phyloP scores from a whole-genome alignment of 768 basidiomycete species.

The Coprinopsis marcescibilis region DNA sequence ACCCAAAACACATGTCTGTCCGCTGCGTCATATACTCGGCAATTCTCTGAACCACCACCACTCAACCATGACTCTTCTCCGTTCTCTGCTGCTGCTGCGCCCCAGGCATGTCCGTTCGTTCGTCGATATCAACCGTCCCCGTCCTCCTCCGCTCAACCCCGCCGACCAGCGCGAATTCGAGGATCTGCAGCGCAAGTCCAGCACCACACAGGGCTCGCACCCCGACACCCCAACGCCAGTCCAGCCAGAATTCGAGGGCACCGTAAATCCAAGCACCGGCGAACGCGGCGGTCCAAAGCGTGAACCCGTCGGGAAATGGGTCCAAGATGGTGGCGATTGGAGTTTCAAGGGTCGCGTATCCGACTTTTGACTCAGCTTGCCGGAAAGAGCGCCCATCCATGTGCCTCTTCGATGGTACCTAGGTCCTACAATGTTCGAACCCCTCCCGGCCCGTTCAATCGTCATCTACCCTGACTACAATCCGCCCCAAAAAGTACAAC shows the following conservation, averaged over 20 bases:
- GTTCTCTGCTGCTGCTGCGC: background rate
- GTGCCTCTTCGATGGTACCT: too few species aligned
- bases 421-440: too few species aligned
- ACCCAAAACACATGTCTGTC: too few species aligned
- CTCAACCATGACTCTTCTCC: background rate
- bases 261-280: slow-evolving; percentile 76
- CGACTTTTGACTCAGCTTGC: slow-evolving; percentile 52
- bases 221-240: slow-evolving; percentile 62
- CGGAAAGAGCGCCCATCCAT: too few species aligned
- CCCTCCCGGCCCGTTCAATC: too few species aligned
- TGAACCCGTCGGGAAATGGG: slow-evolving; percentile 69
- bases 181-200: slow-evolving; percentile 65
- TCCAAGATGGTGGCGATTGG: slow-evolving; percentile 68
- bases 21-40: too few species aligned
- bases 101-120: slow-evolving; percentile 17
- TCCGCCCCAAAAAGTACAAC: too few species aligned
- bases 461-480: too few species aligned
- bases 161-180: slow-evolving; percentile 84
- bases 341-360: slow-evolving; percentile 86
- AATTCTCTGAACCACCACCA: background rate
- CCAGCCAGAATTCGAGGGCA: slow-evolving; percentile 70
- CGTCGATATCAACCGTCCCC: slow-evolving; percentile 48
- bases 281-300: slow-evolving; percentile 84
- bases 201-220: slow-evolving; percentile 43
- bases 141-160: slow-evolving; percentile 70